Evolutionary conservation across 164 flowering plant species (phyloP), one percentile per base, ranked within the genome.

Genomic region (Hamamelis virginiana): DNA sequence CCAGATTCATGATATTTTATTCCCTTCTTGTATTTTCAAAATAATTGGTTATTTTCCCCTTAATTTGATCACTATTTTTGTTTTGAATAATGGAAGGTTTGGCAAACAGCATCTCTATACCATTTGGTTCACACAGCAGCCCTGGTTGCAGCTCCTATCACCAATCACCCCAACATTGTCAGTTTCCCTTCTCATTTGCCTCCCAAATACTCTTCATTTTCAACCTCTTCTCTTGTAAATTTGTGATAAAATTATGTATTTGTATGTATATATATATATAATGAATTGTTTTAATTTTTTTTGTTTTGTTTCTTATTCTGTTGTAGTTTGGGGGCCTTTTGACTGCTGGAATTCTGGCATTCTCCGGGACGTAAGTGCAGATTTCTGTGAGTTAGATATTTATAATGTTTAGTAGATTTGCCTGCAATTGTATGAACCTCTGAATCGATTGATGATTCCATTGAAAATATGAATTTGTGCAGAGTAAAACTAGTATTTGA

Each of bases 51-150:
- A 2, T 33, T 33, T 33, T 6, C 41, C 41, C 41, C 19, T 44
- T 12, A 22, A 12, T 55, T 21, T 70, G n/a, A 53, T 59, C 13
- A 52, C 26, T 25, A n/a, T 13, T 13, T 72, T 72, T 65, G 46
- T 72, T 67, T 69, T 18, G 38, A 59, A 62, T 38, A 52, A 68
- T 61, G 23, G 65, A 59, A 94, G 98, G 98, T 96, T 51, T 96
- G 97, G 98, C 92, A 91, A 5, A 93, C 94, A 11, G 98, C 99
- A 48, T 89, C 97, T 50, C 74, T 89, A 9, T 95, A 95, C 71
- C 98, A 95, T 71, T 80, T 95, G 83, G 92, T 88, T 76, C 99
- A 95, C 79, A 89, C 99, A 18, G 92, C 95, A 3, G 98, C 99
- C 23, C 74, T 96, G 70, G 66, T 93, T 76, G 85, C 89, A 67